Conservation (phyloP, 192 early-diverging fungal species). For the Entomortierella parvispora region DNA sequence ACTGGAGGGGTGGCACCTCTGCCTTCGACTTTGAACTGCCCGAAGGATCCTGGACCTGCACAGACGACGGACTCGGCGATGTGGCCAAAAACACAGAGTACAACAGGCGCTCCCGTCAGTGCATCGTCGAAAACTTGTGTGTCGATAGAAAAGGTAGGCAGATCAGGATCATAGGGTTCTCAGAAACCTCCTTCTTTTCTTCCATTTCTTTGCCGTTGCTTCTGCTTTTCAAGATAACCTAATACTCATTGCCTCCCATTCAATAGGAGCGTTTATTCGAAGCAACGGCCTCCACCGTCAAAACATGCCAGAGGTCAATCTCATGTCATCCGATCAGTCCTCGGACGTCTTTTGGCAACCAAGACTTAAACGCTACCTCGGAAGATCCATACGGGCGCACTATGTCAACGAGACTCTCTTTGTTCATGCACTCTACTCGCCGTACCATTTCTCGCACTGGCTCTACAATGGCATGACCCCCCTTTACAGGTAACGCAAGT, state of each 20-base stretch:
- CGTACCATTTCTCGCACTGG: constrained; percentile 54
- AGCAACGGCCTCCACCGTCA: background rate
- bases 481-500: constrained; percentile 24
- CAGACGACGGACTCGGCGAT: background rate
- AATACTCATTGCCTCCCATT: background rate
- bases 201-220: too few relatives aligned
- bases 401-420: constrained; percentile 48
- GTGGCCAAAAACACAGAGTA: background rate
- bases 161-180: too few relatives aligned
- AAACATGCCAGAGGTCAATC: constrained; percentile 8
- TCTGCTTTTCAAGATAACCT: too few relatives aligned
- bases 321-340: constrained; percentile 5
- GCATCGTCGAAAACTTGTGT: background rate
- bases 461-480: constrained; percentile 57
- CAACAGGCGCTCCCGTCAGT: constrained; percentile 3
- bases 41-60: constrained; percentile 3
- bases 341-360: constrained; percentile 25
- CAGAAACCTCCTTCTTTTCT: too few relatives aligned
- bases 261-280: constrained; percentile 2
- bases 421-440: constrained; percentile 53
- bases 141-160: constrained; percentile 1
- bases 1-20: too few relatives aligned
- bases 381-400: background rate
- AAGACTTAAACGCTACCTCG: background rate
- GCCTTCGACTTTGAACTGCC: too few relatives aligned